Percentiles rank a stretch among this genome's conserved stretches.
Conservation (phyloP, 495 filamentous ascomycete genomes). For the Aspergillus cristatus region DNA sequence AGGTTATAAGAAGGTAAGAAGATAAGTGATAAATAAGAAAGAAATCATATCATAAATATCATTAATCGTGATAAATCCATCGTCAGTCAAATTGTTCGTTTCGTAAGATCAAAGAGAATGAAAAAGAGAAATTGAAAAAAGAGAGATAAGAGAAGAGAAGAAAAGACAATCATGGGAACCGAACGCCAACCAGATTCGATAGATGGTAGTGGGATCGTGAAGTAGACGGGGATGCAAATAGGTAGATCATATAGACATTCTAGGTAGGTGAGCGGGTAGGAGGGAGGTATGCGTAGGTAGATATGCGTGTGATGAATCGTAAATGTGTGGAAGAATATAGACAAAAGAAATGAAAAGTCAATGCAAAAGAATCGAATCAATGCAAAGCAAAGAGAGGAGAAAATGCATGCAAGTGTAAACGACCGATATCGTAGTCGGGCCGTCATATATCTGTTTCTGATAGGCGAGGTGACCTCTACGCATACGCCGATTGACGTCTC, state of each 20-base stretch:
- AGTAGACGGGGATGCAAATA: too few relatives aligned
- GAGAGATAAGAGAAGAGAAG: background rate
- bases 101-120: background rate
- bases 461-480: conserved; percentile 6
- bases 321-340: background rate
- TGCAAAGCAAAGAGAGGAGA: conserved; percentile 1
- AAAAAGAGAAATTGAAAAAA: background rate
- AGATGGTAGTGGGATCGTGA: too few relatives aligned
- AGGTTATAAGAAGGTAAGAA: too few relatives aligned
- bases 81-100: too few relatives aligned
- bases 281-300: too few relatives aligned
- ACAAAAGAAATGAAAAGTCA: conserved; percentile 1
- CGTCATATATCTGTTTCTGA: conserved; percentile 8
- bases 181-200: background rate
- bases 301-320: too few relatives aligned
- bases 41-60: conserved; percentile 1
- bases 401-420: too few relatives aligned
- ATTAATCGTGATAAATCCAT: background rate
- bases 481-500: conserved; percentile 20
- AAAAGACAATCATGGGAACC: background rate
- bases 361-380: conserved; percentile 6
- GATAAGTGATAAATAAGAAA: too few relatives aligned
- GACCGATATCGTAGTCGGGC: conserved; percentile 1
- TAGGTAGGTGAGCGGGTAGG: too few relatives aligned
- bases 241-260: too few relatives aligned